phyloP scores from a whole-genome alignment of 2,329 filamentous ascomycete species.

The Colletotrichum sp. region DNA sequence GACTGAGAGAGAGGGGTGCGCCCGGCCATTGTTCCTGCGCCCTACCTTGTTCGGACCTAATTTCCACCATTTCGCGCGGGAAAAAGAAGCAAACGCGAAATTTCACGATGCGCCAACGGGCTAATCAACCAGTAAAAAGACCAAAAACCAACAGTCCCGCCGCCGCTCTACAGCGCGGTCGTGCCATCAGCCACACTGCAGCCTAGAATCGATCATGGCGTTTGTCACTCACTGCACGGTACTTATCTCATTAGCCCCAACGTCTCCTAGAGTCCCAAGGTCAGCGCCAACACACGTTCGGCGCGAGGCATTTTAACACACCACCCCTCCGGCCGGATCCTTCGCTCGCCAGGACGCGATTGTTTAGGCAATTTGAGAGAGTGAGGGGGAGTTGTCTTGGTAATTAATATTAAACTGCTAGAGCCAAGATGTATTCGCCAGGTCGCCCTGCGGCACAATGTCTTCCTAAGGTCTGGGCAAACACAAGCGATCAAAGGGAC shows the following conservation, averaged over 20 bases:
- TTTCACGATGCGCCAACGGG: background rate
- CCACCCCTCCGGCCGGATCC: background rate
- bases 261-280: background rate
- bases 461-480: background rate
- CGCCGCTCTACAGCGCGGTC: background rate
- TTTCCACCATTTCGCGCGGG: slow-evolving; percentile 1
- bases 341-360: background rate
- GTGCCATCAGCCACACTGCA: background rate
- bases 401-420: background rate
- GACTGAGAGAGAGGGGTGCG: background rate
- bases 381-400: background rate
- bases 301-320: background rate
- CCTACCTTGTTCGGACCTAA: slow-evolving; percentile 6
- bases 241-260: background rate
- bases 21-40: background rate
- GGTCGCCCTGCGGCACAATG: background rate
- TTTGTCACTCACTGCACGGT: background rate
- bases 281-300: background rate
- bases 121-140: background rate
- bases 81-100: background rate
- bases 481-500: background rate
- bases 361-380: background rate
- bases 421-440: background rate
- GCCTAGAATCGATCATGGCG: background rate
- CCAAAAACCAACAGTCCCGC: background rate